Base-by-base conservation (phyloP, 495 filamentous ascomycete species). In the Astrocystis sublimbata region DNA sequence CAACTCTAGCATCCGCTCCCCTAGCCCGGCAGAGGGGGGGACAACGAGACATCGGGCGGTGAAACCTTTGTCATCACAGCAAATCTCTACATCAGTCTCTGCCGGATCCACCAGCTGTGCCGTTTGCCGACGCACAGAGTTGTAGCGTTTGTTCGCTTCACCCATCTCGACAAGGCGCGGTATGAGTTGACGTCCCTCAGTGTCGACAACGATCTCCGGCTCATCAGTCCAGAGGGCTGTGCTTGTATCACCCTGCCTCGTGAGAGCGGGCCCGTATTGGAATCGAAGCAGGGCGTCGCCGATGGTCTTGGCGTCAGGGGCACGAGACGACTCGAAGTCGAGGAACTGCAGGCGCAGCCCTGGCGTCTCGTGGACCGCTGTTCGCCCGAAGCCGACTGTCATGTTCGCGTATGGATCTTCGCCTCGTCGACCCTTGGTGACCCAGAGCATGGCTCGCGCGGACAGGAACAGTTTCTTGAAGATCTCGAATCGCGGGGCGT, bases 191-290 rank as follows among this genome's bases (percentile, higher is more conserved):
- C 52, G 52, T 2, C 35, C 36, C 30, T 49, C 28, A 13, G 62
- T 21, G 2, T 71, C 13, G 7, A 76, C 33, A 1, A 56, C 24
- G 0, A 77, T 36, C 51, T 81, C 76, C 6, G 70, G 72, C 59
- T 78, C 75, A 4, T 46, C 52, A 1, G 66, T 64, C 68, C 69
- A 75, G 6, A 75, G 62, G 21, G 60, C 10, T 19, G 21, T 33
- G 23, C 35, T 52, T 13, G 47, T 54, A 62, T 30, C 31, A 19
- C 9, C 13, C 10, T 24, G 47, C 4, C 13, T 9, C 9, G 9
- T 19, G 42, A 23, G 21, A 19, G 28, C 3, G 4, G 52, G 28
- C 17, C 52, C 2, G 36, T 13, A 12, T 13, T 42, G 40, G 7
- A 42, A 19, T 42, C 40, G 13, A 42, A 42, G 2, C 1, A 42